phyloP scores from a whole-genome alignment of 2,329 filamentous ascomycete genomes.

The Apiospora phragmitis region DNA sequence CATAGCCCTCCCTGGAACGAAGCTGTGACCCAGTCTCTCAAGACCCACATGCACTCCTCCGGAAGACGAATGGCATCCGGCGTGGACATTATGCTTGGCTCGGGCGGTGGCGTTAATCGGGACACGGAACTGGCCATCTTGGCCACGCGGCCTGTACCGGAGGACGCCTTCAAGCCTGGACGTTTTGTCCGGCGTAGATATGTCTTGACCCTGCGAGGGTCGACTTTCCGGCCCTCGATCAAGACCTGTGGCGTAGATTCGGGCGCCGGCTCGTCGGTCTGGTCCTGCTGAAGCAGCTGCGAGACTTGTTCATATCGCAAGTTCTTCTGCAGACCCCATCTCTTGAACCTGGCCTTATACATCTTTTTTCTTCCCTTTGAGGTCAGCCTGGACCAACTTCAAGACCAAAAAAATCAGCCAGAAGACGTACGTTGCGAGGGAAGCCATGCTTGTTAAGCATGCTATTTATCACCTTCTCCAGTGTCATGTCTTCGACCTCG shows the following conservation, averaged over 20 bases:
- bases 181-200: conserved; percentile 9
- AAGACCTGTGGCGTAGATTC: background rate
- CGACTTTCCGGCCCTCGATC: conserved; percentile 7
- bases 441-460: conserved; percentile 10
- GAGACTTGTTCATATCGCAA: conserved; percentile 7
- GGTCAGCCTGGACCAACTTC: background rate
- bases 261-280: background rate
- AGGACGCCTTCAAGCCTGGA: background rate
- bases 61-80: background rate
- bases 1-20: background rate
- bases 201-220: background rate
- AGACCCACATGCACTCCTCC: conserved; percentile 4
- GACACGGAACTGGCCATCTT: background rate
- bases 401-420: background rate
- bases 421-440: conserved; percentile 7
- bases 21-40: background rate
- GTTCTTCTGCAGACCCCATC: conserved; percentile 6
- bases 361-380: conserved; percentile 5
- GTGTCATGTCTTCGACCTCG: conserved; percentile 3
- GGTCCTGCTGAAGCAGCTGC: background rate
- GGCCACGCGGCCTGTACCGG: background rate
- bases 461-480: background rate
- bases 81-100: background rate
- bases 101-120: background rate
- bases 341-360: conserved; percentile 8